Conservation (phyloP, 345 rosid species). For the Eucalyptus regnans region DNA sequence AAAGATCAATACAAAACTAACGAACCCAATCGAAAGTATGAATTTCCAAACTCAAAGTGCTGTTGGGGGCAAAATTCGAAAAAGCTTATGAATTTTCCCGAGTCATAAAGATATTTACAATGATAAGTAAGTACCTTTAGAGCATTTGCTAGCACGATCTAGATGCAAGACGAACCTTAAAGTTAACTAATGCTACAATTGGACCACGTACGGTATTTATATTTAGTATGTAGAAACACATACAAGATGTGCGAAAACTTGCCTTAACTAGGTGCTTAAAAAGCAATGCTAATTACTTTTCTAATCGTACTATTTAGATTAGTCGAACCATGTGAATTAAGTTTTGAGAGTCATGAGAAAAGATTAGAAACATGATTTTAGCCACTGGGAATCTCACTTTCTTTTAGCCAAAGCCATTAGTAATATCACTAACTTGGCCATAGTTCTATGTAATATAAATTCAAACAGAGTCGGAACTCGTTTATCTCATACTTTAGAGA, state of each 20-base stretch:
- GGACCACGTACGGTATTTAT: not conserved
- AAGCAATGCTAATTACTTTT: not conserved
- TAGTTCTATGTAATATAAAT: not conserved
- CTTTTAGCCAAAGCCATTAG: not conserved
- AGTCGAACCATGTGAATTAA: not conserved
- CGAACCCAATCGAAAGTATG: not conserved
- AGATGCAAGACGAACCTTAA: not conserved
- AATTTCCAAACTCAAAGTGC: not conserved
- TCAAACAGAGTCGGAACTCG: fast-evolving
- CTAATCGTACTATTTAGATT: not conserved
- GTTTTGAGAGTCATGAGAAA: not conserved
- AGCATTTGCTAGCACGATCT: not conserved
- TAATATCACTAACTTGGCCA: not conserved
- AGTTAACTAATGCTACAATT: not conserved
- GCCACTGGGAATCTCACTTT: not conserved
- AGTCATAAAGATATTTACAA: not conserved
- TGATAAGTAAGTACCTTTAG: not conserved
- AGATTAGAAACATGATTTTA: not conserved
- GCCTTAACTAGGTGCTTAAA: not conserved
- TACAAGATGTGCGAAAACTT: not conserved
- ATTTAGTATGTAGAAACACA: not conserved
- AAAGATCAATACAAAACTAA: not conserved
- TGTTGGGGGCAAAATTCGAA: not conserved
- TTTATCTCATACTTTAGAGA: too few species aligned
- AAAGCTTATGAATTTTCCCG: not conserved